Evolutionary conservation across 257 asterid genomes (phyloP).

Genomic region (Petunia secreta): DNA sequence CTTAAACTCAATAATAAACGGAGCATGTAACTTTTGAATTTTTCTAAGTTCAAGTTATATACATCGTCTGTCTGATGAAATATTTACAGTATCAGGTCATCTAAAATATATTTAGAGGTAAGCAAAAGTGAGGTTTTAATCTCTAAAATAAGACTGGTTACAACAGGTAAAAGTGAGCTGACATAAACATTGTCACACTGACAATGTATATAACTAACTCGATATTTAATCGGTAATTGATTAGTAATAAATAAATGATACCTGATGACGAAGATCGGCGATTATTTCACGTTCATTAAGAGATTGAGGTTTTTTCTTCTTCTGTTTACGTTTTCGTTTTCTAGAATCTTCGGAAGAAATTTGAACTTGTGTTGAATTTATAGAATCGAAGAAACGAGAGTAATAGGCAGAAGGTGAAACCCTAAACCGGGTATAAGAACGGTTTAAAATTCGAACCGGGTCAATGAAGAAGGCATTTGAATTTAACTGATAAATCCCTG

Average conservation of each 20-base stretch:
- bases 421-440: slow-evolving; percentile 66
- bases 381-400: slow-evolving; percentile 70
- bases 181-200: no score
- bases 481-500: slow-evolving; percentile 57
- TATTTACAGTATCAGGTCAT: no score
- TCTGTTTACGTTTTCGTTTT: slow-evolving; percentile 68
- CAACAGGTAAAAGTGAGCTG: no score
- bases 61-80: no score
- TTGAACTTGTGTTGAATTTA: slow-evolving; percentile 21
- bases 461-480: slow-evolving; percentile 61
- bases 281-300: slow-evolving; percentile 69
- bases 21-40: no score
- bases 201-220: no score
- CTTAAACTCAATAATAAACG: no score
- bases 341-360: slow-evolving; percentile 29
- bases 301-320: slow-evolving; percentile 38
- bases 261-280: slow-evolving; percentile 89
- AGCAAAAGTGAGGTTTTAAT: no score
- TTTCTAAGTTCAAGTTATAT: no score
- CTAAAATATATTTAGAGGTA: no score
- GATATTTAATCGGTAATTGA: no score
- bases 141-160: no score
- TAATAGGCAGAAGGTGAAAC: slow-evolving; percentile 69
- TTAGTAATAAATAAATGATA: slow-evolving; percentile 22
- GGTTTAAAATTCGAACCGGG: slow-evolving; percentile 81